Base-by-base conservation (phyloP, 164 flowering plant genomes). In the Taxillus chinensis region DNA sequence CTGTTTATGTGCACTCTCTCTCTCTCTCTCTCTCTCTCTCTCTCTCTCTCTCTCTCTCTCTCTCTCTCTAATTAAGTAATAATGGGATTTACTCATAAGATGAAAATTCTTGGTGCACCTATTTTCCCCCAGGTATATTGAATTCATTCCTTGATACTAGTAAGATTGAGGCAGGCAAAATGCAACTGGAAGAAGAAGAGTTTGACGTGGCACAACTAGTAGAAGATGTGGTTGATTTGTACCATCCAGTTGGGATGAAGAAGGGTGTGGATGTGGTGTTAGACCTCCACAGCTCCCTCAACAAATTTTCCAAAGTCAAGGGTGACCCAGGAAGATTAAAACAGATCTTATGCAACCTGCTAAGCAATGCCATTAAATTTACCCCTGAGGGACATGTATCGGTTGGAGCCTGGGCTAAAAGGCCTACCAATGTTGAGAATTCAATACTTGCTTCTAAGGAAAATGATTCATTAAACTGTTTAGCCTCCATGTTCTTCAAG, bases 301-400 rank as follows among this genome's bases (percentile, higher is more conserved):
- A 70, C 27, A 86, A 73, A 59, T 61, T 40, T 60, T 66, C 79
- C 3, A 70, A 40, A 7, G 93, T 91, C 7, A 86, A 63, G 73
- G 96, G 96, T 13, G 97, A 95, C 58, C 67, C 78, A 1, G 80
- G 74, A 41, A 90, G 76, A 64, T 79, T 95, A 12, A 79, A 80
- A 46, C 97, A 86, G 57, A 64, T 95, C 3, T 27, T 91, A n/a
- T 54, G 63, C 57, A 90, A 95, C 64, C 67, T 95, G 60, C 63
- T 95, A 8, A 89, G 90, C 72, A 95, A 95, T 73, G 99, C 97
- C 14, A 83, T 84, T 7, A 95, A 91, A 62, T 95, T 86, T 63
- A 95, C 99, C 7, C 45, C 74, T 3, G 77, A 86, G 42, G 97
- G 97, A 5, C 86, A 83, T 61, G 73, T 89, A 9, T 41, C 71